These are phyloP conservation scores for Trapa bicornis DNA, from an alignment of 345 rosid species.

Conservation along the genomic window DNA sequence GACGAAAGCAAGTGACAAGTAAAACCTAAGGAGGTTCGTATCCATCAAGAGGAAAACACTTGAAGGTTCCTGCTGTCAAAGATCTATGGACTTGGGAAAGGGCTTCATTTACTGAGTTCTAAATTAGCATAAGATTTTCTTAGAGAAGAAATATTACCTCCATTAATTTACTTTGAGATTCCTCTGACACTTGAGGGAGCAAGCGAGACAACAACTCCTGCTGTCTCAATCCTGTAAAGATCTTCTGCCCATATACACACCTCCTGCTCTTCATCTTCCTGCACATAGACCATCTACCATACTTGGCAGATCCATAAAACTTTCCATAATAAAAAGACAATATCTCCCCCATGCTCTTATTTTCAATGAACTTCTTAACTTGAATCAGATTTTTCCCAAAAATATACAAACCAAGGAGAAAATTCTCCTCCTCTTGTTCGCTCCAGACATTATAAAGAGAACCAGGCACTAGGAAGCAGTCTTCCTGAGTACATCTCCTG, in stretches of 20 bases:
- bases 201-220: conserved; percentile 46
- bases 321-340: conserved; percentile 42
- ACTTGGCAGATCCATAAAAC: conserved; percentile 35
- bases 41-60: neutral
- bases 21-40: neutral
- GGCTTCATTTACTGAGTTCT: neutral
- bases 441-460: conserved; percentile 18
- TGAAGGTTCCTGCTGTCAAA: neutral
- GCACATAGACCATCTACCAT: conserved; percentile 45
- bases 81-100: neutral
- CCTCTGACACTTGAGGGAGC: conserved; percentile 23
- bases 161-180: conserved; percentile 18
- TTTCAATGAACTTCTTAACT: conserved; percentile 37
- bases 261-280: conserved; percentile 32
- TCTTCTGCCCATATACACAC: conserved; percentile 34
- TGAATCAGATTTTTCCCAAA: conserved; percentile 46
- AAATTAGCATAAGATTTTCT: neutral
- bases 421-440: conserved; percentile 24
- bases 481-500: conserved; percentile 9
- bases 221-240: conserved; percentile 43
- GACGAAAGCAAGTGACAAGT: neutral
- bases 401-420: conserved; percentile 50
- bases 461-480: conserved; percentile 28
- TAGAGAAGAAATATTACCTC: conserved; percentile 25
- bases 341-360: conserved; percentile 33